Base-by-base conservation (phyloP, 352 stramenopile genomes). In the Globisporangium nodosum region DNA sequence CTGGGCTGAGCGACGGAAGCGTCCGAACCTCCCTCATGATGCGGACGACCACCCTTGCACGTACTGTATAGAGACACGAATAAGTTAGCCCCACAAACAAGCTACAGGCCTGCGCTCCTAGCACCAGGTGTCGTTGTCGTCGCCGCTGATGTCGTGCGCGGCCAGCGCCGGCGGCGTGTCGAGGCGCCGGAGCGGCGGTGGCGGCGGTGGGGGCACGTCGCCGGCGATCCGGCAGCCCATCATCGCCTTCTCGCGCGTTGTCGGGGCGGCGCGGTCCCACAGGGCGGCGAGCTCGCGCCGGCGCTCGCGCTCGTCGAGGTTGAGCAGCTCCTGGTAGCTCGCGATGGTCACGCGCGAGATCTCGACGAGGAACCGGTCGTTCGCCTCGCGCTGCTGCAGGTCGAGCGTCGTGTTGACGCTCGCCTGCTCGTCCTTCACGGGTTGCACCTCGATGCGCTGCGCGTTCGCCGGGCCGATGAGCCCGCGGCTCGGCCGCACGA, bases 301-400 rank as follows among this genome's bases (percentile, higher is more conserved):
- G 20, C 67, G 67, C 9, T 64, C 58, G 8, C 71, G 65, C 15
- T 86, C 76, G 21, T 74, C 61, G 12, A 82, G 39, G 49, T 63
- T 63, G 27, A 72, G 63, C 11, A 89, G 64, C 51, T 78, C 61
- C 12, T 54, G 20, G 48, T 81, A 88, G 43, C 65, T 66, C 5
- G 66, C 56, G 15, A 63, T 58, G 4, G 71, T 71, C 16, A 91
- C 60, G 42, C 72, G 76, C 12, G 80, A 68, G n/a, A 88, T 64
- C 59, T 91, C 81, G 27, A 91, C 69, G 47, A 89, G 67, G 65
- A 92, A 92, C 1, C 68, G 67, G 60, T 92, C 82, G n/a, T 78
- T 81, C 11, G 68, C 69, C 56, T 90, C 74, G 16, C 80, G 77
- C 37, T 76, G 61, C n/a, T 56, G 54, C 1, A 65, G 52, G 53